A percentile compares a stretch with the other conserved stretches of the same genome.
These are phyloP conservation scores for Bullera alba DNA, from an alignment of 768 basidiomycete genomes.

Conservation along the genomic window DNA sequence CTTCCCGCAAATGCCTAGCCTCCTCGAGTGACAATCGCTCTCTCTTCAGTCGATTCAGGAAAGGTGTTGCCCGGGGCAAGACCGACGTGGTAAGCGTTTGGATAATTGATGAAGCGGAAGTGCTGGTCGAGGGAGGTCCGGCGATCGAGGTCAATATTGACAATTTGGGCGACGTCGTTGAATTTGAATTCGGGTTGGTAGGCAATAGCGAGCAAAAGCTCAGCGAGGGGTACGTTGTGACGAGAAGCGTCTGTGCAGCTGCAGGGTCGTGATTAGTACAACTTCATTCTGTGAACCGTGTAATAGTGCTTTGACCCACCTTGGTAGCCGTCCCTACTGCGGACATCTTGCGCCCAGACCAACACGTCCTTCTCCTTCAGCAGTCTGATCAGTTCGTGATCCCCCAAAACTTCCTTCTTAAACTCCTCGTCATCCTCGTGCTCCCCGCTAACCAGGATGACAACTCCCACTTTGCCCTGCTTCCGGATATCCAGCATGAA, in stretches of 20 bases:
- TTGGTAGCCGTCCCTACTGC: slow-evolving; percentile 73
- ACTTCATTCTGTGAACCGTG: neutral
- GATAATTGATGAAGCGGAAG: slow-evolving; percentile 59
- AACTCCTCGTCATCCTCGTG: slow-evolving; percentile 85
- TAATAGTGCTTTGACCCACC: slow-evolving; percentile 46
- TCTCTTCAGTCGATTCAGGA: slow-evolving; percentile 59
- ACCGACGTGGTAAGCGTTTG: slow-evolving; percentile 65
- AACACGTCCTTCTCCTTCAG: slow-evolving; percentile 68
- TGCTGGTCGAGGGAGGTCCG: slow-evolving; percentile 57
- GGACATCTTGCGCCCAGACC: slow-evolving; percentile 88
- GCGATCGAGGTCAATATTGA: slow-evolving; percentile 82
- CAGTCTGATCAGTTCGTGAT: slow-evolving; percentile 61
- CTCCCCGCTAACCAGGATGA: slow-evolving; percentile 77
- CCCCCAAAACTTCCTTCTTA: slow-evolving; percentile 75
- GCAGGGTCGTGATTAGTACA: neutral
- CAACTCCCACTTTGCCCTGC: slow-evolving; percentile 67
- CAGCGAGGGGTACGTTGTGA: slow-evolving; percentile 86
- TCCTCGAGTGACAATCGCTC: slow-evolving; percentile 46
- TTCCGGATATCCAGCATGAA: slow-evolving; percentile 64
- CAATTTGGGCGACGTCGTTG: slow-evolving; percentile 47
- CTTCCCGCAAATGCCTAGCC: slow-evolving; percentile 61
- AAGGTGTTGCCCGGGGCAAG: slow-evolving; percentile 72
- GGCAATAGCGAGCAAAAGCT: slow-evolving; percentile 79
- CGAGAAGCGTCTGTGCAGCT: slow-evolving; percentile 55
- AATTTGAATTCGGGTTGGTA: slow-evolving; percentile 45